Evolutionary conservation across 2,329 filamentous ascomycete species (phyloP).

Genomic region (Alternaria arbusti): DNA sequence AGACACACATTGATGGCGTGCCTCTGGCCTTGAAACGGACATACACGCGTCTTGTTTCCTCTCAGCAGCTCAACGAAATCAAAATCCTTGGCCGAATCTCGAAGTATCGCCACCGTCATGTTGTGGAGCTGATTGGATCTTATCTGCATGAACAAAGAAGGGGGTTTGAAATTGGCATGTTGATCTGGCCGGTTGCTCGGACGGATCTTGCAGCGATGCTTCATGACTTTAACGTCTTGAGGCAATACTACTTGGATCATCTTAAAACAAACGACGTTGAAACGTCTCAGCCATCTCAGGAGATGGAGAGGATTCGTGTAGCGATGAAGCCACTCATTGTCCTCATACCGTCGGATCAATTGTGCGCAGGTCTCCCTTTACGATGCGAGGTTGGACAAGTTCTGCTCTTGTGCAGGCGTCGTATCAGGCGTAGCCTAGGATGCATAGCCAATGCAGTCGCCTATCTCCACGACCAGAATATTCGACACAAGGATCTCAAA

Average conservation of each 20-base stretch:
- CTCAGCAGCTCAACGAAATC: too few relatives aligned
- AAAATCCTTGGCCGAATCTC: constrained; percentile 29
- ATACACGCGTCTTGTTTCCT: too few relatives aligned
- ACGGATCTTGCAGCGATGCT: constrained; percentile 24
- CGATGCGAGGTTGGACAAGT: too few relatives aligned
- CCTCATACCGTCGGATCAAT: too few relatives aligned
- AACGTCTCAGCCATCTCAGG: too few relatives aligned
- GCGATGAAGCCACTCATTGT: background rate
- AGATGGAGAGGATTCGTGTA: background rate
- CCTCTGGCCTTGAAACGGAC: background rate
- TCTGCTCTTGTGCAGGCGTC: too few relatives aligned
- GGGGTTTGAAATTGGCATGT: constrained; percentile 16
- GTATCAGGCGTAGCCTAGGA: background rate
- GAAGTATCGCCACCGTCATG: constrained; percentile 18
- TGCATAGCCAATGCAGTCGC: constrained; percentile 17
- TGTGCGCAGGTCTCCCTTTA: too few relatives aligned
- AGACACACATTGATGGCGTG: background rate
- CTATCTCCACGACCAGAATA: constrained; percentile 23
- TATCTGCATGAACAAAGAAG: constrained; percentile 19
- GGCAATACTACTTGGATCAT: too few relatives aligned
- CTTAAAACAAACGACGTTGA: too few relatives aligned
- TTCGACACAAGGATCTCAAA: constrained; percentile 25
- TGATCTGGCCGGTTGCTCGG: constrained; percentile 28
- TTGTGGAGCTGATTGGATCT: constrained; percentile 28
- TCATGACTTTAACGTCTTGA: background rate